Conservation (phyloP, 2,329 filamentous ascomycete genomes). For the Penicillium brevicompactum region DNA sequence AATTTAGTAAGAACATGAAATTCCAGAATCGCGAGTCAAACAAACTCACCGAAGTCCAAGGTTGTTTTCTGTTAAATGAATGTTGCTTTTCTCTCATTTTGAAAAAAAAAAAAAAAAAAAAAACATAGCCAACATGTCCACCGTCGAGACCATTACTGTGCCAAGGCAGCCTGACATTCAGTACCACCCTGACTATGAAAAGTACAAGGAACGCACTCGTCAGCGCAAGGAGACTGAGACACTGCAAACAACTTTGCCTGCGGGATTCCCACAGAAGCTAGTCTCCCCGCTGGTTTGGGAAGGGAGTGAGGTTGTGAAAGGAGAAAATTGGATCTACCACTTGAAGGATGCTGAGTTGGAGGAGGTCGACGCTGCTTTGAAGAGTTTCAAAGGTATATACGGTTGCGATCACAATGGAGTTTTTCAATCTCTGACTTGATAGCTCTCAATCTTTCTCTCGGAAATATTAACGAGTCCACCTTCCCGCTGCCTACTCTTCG, state of each 20-base stretch:
- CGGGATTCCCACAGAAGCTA: constrained; percentile 45
- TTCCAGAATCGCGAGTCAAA: neutral
- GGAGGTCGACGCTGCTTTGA: constrained; percentile 47
- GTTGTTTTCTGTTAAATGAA: too few relatives aligned
- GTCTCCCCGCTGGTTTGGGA: constrained; percentile 52
- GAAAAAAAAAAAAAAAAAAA: too few relatives aligned
- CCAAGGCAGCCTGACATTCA: constrained; percentile 25
- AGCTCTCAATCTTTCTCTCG: constrained; percentile 34
- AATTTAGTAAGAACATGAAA: neutral
- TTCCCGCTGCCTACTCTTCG: constrained; percentile 46
- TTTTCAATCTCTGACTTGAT: constrained; percentile 5
- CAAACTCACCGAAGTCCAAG: too few relatives aligned
- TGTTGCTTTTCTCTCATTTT: too few relatives aligned
- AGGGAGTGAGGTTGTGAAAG: constrained; percentile 38
- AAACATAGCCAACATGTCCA: constrained; percentile 14
- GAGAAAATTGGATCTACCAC: constrained; percentile 40
- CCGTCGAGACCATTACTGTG: constrained; percentile 14
- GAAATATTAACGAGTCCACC: constrained; percentile 47
- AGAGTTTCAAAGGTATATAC: constrained; percentile 43
- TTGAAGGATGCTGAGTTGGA: constrained; percentile 37
- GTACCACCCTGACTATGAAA: constrained; percentile 24
- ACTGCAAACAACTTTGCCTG: constrained; percentile 33
- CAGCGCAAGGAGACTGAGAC: constrained; percentile 20
- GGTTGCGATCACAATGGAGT: constrained; percentile 2
- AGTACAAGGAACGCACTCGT: constrained; percentile 23